These are phyloP conservation scores for Miscanthus sacchariflorus DNA, from an alignment of 202 grass and related monocot species.

Conservation along the genomic window DNA sequence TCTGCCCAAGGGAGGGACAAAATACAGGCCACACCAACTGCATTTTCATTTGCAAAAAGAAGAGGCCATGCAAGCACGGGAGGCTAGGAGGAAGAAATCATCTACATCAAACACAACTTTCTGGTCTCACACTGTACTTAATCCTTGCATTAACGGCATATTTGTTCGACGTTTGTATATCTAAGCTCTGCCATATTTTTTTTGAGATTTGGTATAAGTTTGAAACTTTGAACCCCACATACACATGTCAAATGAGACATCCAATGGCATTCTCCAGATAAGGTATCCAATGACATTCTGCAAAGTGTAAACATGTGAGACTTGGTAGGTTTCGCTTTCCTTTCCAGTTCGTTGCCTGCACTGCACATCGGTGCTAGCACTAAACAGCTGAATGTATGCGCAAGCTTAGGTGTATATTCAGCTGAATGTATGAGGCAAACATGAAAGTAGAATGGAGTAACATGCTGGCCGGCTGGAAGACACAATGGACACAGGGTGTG, in stretches of 20 bases:
- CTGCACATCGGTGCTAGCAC: background rate
- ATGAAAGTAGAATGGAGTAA: background rate
- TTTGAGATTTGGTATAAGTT: background rate
- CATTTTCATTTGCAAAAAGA: constrained; percentile 23
- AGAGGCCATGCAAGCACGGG: background rate
- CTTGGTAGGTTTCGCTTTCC: background rate
- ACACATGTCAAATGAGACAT: background rate
- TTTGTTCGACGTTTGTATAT: background rate
- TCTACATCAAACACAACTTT: background rate
- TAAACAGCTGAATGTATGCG: constrained; percentile 3
- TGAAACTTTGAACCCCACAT: background rate
- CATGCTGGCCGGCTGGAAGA: constrained; percentile 18
- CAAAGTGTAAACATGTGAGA: constrained; percentile 6
- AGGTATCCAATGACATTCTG: background rate
- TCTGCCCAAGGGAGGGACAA: constrained; percentile 14
- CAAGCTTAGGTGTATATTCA: background rate
- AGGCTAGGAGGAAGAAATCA: constrained; percentile 5
- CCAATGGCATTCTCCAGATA: background rate
- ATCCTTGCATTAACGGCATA: background rate
- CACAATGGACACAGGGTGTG: background rate
- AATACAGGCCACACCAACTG: constrained; percentile 19
- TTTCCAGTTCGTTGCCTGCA: constrained; percentile 12
- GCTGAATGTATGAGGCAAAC: background rate
- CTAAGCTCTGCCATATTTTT: background rate
- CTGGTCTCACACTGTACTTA: background rate